Conservation (phyloP, 1,284 basidiomycete genomes). For the Termitomyces sp. region DNA sequence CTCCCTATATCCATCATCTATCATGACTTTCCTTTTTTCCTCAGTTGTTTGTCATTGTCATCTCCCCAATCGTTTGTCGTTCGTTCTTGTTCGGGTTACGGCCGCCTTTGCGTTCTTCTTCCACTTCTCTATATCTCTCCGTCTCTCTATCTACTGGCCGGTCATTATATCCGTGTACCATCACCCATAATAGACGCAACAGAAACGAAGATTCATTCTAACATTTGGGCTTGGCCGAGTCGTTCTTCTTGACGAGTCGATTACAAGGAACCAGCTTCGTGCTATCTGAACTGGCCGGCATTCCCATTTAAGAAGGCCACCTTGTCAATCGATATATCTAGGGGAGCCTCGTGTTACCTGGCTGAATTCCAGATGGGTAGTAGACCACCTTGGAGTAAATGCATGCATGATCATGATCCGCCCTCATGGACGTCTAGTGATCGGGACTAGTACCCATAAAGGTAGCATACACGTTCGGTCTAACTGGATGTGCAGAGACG, state of each 20-base stretch:
- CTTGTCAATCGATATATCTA: not conserved
- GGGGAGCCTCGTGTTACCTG: not conserved
- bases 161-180: conserved; percentile 19
- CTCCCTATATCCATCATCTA: conserved; percentile 3
- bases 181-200: conserved; percentile 18
- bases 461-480: not conserved
- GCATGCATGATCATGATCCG: not conserved
- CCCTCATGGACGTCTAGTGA: not conserved
- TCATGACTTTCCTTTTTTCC: not conserved
- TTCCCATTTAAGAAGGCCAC: not conserved
- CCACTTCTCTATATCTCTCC: conserved; percentile 9
- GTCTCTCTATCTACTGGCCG: conserved; percentile 17
- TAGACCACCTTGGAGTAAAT: not conserved
- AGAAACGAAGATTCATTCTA: conserved; percentile 11
- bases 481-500: not conserved
- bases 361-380: not conserved
- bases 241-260: not conserved
- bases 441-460: not conserved
- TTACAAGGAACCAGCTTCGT: not conserved
- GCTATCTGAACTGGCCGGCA: not conserved
- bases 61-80: conserved; percentile 4
- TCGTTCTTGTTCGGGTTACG: conserved; percentile 6
- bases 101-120: conserved; percentile 1
- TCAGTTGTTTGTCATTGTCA: conserved; percentile 9
- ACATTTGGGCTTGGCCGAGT: conserved; percentile 11